A percentile compares a stretch with the other conserved stretches of the same genome.
phyloP scores from a whole-genome alignment of 192 early-diverging fungal species.

The Haplosporangium gracile region DNA sequence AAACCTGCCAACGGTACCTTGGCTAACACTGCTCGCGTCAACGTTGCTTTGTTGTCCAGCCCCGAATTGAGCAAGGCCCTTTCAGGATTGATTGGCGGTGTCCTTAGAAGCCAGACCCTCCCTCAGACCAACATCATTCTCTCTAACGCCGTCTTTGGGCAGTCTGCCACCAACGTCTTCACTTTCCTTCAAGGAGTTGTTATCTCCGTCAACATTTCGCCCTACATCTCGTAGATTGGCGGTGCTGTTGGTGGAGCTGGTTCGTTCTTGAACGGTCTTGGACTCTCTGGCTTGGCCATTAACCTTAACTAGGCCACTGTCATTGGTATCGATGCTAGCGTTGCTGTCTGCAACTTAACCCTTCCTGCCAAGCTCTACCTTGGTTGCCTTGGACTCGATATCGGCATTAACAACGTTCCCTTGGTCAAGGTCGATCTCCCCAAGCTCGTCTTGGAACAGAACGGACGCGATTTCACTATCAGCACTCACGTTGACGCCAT shows the following conservation, averaged over 20 bases:
- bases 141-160: constrained; percentile 27
- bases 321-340: constrained; percentile 26
- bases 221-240: constrained; percentile 19
- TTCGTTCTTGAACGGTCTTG: constrained; percentile 14
- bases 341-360: constrained; percentile 21
- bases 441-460: constrained; percentile 12
- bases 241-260: neutral
- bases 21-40: constrained; percentile 21
- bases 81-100: constrained; percentile 14
- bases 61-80: constrained; percentile 13
- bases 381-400: constrained; percentile 21
- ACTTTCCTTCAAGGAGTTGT: constrained; percentile 17
- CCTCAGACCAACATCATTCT: constrained; percentile 18
- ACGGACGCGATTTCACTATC: constrained; percentile 12
- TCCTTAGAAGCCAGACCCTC: constrained; percentile 27
- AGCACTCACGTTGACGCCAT: constrained; percentile 13
- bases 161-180: constrained; percentile 25
- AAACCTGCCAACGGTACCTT: constrained; percentile 12
- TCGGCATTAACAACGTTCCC: constrained; percentile 26
- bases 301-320: constrained; percentile 16
- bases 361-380: constrained; percentile 30
- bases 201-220: constrained; percentile 14
- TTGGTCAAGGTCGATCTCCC: constrained; percentile 25
- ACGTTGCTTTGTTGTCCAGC: constrained; percentile 10
- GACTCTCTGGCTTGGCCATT: constrained; percentile 1